Evolutionary conservation across 495 filamentous ascomycete genomes (phyloP).

Genomic region (Venustampulla echinocandica): DNA sequence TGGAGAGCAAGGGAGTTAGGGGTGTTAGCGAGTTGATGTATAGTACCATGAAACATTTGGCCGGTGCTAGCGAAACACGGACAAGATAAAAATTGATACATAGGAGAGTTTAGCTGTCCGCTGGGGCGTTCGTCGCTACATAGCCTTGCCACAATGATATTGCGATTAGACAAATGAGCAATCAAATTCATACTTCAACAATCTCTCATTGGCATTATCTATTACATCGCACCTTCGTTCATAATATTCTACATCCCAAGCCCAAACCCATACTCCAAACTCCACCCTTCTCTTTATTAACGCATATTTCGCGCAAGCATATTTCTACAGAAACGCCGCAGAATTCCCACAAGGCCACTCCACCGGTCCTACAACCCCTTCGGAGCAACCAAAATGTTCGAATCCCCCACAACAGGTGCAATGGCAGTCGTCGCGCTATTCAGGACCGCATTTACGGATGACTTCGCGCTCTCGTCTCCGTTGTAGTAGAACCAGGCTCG

Average conservation of each 20-base stretch:
- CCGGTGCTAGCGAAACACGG: constrained; percentile 30
- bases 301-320: background rate
- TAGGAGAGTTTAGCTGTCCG: background rate
- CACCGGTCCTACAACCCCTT: constrained; percentile 13
- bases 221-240: background rate
- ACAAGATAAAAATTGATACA: too few relatives aligned
- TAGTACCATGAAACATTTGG: constrained; percentile 72
- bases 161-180: too few relatives aligned
- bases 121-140: too few relatives aligned
- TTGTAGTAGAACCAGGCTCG: constrained; percentile 92
- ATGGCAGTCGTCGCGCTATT: constrained; percentile 17
- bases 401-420: constrained; percentile 23
- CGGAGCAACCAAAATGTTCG: constrained; percentile 1
- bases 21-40: constrained; percentile 71
- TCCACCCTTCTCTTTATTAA: background rate
- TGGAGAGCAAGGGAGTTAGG: constrained; percentile 54
- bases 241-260: background rate
- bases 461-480: constrained; percentile 52
- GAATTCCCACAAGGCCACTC: too few relatives aligned
- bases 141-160: too few relatives aligned
- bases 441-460: constrained; percentile 24
- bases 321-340: too few relatives aligned
- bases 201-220: background rate
- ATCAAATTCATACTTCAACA: too few relatives aligned
- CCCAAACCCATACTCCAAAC: background rate